Evolutionary conservation across 1,284 basidiomycete genomes (phyloP), one percentile per base, ranked within the genome.

Genomic region (Puccinia triticina): DNA sequence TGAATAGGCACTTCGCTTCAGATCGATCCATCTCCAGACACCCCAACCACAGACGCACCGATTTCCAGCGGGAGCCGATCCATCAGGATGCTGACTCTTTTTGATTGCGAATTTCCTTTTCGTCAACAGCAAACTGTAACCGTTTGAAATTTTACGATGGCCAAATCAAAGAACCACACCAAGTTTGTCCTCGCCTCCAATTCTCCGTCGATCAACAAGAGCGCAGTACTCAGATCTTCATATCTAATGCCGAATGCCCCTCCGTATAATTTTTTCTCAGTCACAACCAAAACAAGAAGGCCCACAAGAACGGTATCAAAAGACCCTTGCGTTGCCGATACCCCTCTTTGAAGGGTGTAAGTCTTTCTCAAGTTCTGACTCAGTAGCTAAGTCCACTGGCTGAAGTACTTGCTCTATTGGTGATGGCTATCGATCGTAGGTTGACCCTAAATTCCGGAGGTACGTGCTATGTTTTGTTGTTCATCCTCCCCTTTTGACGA

Each of bases 161-260:
- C 79, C 43, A 82, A 82, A 82, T 82, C 79, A 64, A 82, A 82
- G 72, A 82, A 82, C 59, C 79, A 82, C 72, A 82, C 79, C 43
- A 82, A 82, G 79, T 82, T 74, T 32, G 79, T 75, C 53, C 14
- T 26, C 23, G 18, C 21, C 21, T 46, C n/a, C 59, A n/a, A 11
- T 18, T 32, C 26, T 11, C 59, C n/a, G 4, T 34, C 59, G 2
- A 18, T 29, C 29, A 16, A 5, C 29, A n/a, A 12, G 26, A 32
- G 8, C 10, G 14, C 29, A 61, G 34, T 32, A 11, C 26, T 16
- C 29, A 18, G 10, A 2, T 16, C 1, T 34, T 61, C 7, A 61
- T 34, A 29, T 29, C 59, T 61, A 29, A 61, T 32, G 26, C 10
- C 59, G 34, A 14, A 61, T 16, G 11, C 29, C 16, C 7, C 59